Base-by-base conservation (phyloP, 2,329 filamentous ascomycete genomes). In the Alternaria consortialis region DNA sequence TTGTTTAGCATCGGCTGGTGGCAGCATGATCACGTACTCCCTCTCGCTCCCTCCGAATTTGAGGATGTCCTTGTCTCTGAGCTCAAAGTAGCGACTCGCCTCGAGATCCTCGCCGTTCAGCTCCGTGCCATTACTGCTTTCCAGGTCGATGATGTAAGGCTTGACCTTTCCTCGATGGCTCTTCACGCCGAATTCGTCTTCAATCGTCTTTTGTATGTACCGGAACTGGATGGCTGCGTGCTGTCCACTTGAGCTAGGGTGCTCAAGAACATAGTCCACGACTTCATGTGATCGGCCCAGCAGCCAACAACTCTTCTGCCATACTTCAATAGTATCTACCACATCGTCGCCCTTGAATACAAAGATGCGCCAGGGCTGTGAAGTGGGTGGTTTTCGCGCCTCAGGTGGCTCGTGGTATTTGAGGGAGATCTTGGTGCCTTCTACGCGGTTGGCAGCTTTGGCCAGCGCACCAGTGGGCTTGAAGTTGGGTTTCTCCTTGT, bases 321-420 rank as follows among this genome's bases (percentile, higher is more conserved):
- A 85, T 50, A 99, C 84, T 60, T 93, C 88, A 23, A 97, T 84
- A 1, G 92, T 96, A 74, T 97, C 93, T 34, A 97, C 78, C 3
- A 96, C 85, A 58, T 93, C 91, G 29, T 85, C 79, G 11, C 88
- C 91, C 75, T 97, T 97, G 86, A 99, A 99, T 23, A 97, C 87
- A 76, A 96, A 98, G 48, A 99, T 83, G 62, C 92, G 91, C 94
- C 94, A 99, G 58, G 87, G 82, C 68, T 95, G 89, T 56, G 88
- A 90, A 1, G 90, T 75, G 0, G 94, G 85, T 0, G 95, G 92
- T 70, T 97, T 97, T 60, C 95, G 91, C 51, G 94, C 92, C 82
- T 99, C 95, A 11, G 92, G 83, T 1, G 95, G 95, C 80, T 99
- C 95, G 81, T 97, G 92, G 79, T 99, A 99, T 82, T 98, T 98